phyloP scores from a whole-genome alignment of 495 filamentous ascomycete species.

The Trichoderma erinaceum region DNA sequence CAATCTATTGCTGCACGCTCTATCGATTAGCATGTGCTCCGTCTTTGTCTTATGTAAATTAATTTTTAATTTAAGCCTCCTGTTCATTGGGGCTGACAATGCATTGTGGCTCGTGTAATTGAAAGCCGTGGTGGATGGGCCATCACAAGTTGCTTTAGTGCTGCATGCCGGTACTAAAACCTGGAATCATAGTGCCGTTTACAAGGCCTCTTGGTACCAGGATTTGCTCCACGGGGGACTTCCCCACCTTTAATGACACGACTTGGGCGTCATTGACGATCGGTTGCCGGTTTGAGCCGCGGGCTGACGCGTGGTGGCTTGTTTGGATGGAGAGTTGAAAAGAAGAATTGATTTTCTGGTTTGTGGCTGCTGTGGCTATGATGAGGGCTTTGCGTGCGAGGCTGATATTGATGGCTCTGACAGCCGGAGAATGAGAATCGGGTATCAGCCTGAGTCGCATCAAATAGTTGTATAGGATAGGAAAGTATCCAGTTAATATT shows the following conservation, averaged over 20 bases:
- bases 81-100: background rate
- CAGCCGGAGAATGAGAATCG: no score
- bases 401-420: no score
- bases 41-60: background rate
- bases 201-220: background rate
- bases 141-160: no score
- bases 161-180: background rate
- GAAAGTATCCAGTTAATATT: no score
- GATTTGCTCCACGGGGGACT: background rate
- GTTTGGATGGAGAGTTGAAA: background rate
- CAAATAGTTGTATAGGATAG: no score
- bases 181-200: background rate
- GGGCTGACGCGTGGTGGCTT: background rate
- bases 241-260: background rate
- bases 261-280: background rate
- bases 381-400: no score
- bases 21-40: background rate
- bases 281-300: background rate
- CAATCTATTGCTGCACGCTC: no score
- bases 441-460: no score
- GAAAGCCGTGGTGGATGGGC: background rate
- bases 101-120: background rate
- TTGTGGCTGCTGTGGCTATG: no score
- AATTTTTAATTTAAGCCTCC: background rate
- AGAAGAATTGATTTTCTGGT: no score